Base-by-base conservation (phyloP, 768 basidiomycete genomes). In the Cystofilobasidium bisporidii region DNA sequence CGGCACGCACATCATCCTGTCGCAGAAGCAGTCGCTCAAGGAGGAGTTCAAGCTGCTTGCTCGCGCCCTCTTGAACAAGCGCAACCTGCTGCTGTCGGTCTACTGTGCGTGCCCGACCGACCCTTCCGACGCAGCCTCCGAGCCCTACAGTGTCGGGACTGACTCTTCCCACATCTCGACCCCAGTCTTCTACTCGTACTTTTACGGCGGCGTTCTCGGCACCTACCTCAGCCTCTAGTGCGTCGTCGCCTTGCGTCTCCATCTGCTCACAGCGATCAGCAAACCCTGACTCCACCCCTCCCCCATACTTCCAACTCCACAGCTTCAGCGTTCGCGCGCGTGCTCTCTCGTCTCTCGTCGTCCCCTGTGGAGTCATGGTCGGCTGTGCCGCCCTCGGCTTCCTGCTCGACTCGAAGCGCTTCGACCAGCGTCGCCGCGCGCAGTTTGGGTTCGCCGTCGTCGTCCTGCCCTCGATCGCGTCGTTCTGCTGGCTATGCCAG, bases 261-360 rank as follows among this genome's bases (percentile, higher is more conserved):
- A 9, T n/a, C 48, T 50, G 24, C 48, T 50, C 10, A 50, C 48
- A 50, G n/a, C n/a, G n/a, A n/a, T n/a, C n/a, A n/a, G n/a, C n/a
- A n/a, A n/a, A n/a, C n/a, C n/a, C n/a, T n/a, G n/a, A n/a, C n/a
- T n/a, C n/a, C n/a, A n/a, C n/a, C n/a, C n/a, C n/a, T n/a, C n/a
- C n/a, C n/a, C n/a, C n/a, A n/a, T n/a, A n/a, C 48, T 9, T 8
- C 48, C 22, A 6, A 9, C 48, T 50, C 22, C 22, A 9, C 24
- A 50, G 48, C 58, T 59, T 59, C 58, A 28, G 26, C 22, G 58
- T 59, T 32, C 58, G 58, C 24, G 58, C 58, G 12, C 32, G 58
- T 3, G 58, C 58, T 33, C 58, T 59, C 58, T 59, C 58, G 24
- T 36, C 33, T 22, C 32, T 59, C 58, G n/a, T 59, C 58, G 38